Evolutionary conservation across 2,329 filamentous ascomycete genomes (phyloP).

Genomic region (Huntiella abstrusa): DNA sequence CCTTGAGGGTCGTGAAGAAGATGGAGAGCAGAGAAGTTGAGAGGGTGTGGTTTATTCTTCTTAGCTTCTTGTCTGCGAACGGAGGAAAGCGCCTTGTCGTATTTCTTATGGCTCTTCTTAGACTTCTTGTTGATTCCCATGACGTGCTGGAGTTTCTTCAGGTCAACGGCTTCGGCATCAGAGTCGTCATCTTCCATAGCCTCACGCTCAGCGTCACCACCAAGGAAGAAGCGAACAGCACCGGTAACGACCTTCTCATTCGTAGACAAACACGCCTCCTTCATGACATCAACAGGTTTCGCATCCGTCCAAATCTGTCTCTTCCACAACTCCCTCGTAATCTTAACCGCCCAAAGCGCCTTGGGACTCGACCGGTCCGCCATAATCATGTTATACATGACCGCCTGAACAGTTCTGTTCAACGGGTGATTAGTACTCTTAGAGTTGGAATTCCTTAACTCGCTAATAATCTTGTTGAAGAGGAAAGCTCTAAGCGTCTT

Average conservation of each 20-base stretch:
- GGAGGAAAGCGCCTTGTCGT: constrained; percentile 65
- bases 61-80: constrained; percentile 71
- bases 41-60: constrained; percentile 67
- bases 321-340: constrained; percentile 91
- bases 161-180: constrained; percentile 60
- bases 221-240: constrained; percentile 84
- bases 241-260: constrained; percentile 85
- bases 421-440: constrained; percentile 81
- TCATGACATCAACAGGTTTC: constrained; percentile 95
- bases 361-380: constrained; percentile 71
- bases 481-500: constrained; percentile 72
- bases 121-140: constrained; percentile 90
- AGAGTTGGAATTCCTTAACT: constrained; percentile 71
- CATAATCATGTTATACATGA: constrained; percentile 78
- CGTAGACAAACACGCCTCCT: constrained; percentile 70
- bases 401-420: constrained; percentile 82
- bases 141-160: constrained; percentile 68
- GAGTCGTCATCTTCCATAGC: constrained; percentile 79
- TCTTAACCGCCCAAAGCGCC: constrained; percentile 86
- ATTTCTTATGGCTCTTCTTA: constrained; percentile 62
- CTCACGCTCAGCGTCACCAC: constrained; percentile 80
- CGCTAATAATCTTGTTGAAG: constrained; percentile 77
- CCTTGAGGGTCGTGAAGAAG: constrained; percentile 86
- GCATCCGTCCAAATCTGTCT: constrained; percentile 90
- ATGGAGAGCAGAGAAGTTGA: constrained; percentile 94